phyloP scores from a whole-genome alignment of 129 eudicot species.

The Ambrosia artemisiifolia region DNA sequence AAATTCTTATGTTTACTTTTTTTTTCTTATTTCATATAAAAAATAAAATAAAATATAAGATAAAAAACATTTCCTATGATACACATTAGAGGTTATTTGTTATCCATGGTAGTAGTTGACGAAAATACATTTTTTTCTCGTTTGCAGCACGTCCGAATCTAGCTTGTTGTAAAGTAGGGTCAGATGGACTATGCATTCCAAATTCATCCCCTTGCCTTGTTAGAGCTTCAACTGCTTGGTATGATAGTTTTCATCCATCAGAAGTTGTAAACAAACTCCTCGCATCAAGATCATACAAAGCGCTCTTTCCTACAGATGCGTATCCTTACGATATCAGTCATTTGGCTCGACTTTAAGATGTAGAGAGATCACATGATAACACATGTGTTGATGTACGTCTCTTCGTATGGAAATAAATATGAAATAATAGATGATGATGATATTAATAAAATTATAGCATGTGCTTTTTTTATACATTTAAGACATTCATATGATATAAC shows the following conservation, averaged over 20 bases:
- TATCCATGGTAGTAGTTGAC: neutral
- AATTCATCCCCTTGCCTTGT: slow-evolving; percentile 15
- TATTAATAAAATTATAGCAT: too few relatives aligned
- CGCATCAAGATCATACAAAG: slow-evolving; percentile 26
- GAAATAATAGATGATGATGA: neutral
- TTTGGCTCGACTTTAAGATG: slow-evolving; percentile 3
- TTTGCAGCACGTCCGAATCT: slow-evolving; percentile 11
- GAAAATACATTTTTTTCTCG: neutral
- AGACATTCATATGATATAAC: too few relatives aligned
- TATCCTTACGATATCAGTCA: slow-evolving; percentile 17
- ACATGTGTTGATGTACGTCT: neutral
- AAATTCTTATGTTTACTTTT: neutral
- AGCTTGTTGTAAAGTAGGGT: slow-evolving; percentile 22
- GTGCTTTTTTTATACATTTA: too few relatives aligned
- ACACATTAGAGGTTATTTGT: neutral
- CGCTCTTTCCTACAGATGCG: slow-evolving; percentile 9
- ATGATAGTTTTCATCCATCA: slow-evolving; percentile 33
- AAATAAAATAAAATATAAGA: too few relatives aligned
- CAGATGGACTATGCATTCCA: slow-evolving; percentile 17
- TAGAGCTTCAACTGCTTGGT: neutral
- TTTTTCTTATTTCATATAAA: neutral
- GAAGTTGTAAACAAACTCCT: slow-evolving; percentile 3
- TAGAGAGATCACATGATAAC: too few relatives aligned
- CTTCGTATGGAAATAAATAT: too few relatives aligned
- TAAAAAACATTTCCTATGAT: neutral